Conservation (phyloP, 2,329 filamentous ascomycete genomes). For the Aspergillus ochraceus region DNA sequence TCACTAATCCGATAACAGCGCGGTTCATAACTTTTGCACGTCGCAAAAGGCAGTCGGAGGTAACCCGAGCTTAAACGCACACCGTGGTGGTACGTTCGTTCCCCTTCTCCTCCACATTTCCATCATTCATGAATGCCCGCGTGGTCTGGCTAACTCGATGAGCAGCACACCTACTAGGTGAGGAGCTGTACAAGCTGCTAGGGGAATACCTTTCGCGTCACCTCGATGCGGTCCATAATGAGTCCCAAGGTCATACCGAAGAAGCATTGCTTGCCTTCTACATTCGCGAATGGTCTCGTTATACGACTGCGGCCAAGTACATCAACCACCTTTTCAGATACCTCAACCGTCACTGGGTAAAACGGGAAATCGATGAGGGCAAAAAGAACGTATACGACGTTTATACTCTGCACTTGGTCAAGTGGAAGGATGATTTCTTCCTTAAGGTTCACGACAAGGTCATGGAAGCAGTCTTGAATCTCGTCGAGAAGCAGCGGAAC, state of each 20-base stretch:
- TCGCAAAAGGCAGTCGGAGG: constrained; percentile 88
- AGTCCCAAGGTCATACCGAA: constrained; percentile 79
- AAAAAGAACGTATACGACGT: constrained; percentile 99
- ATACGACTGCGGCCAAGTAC: constrained; percentile 93
- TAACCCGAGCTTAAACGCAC: constrained; percentile 52
- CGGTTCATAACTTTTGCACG: constrained; percentile 98
- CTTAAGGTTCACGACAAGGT: constrained; percentile 79
- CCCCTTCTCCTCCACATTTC: not conserved
- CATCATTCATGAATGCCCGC: not conserved
- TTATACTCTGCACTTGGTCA: constrained; percentile 92
- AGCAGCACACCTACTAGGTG: constrained; percentile 85
- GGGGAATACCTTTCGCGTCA: constrained; percentile 81
- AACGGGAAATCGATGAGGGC: constrained; percentile 96
- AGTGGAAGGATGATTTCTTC: constrained; percentile 93
- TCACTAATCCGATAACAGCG: constrained; percentile 49
- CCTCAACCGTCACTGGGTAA: constrained; percentile 97
- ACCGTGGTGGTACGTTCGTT: constrained; percentile 67
- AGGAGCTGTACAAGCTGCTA: constrained; percentile 91
- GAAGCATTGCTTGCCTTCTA: constrained; percentile 91
- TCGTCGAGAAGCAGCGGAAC: constrained; percentile 95
- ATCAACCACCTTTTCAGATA: constrained; percentile 97
- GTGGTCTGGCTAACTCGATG: constrained; percentile 15
- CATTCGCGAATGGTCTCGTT: constrained; percentile 94
- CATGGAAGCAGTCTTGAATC: constrained; percentile 90
- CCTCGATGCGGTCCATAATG: constrained; percentile 66